These are phyloP conservation scores for Nadsonia starkeyi-henricii DNA, from an alignment of 1,139 yeast species.

Conservation along the genomic window DNA sequence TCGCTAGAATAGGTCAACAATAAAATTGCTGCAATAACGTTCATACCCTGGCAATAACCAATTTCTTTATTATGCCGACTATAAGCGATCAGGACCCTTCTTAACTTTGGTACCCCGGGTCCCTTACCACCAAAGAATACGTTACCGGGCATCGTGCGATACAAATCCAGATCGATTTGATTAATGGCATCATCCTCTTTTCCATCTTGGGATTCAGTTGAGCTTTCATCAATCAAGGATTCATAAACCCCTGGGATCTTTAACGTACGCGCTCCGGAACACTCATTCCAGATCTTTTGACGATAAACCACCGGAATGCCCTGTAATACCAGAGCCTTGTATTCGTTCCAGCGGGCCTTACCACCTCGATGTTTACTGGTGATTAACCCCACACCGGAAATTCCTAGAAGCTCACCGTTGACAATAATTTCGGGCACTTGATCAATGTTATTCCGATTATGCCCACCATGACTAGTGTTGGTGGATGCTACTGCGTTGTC, in stretches of 20 bases:
- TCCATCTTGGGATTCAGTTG: slow-evolving; percentile 8
- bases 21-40: slow-evolving; percentile 41
- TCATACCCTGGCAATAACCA: slow-evolving; percentile 56
- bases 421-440: slow-evolving; percentile 11
- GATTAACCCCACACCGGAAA: slow-evolving; percentile 23
- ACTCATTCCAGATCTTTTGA: slow-evolving; percentile 39
- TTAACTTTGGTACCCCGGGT: slow-evolving; percentile 36
- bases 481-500: slow-evolving; percentile 3
- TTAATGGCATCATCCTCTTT: slow-evolving; percentile 26
- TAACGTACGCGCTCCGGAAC: slow-evolving; percentile 37
- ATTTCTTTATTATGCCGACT: slow-evolving; percentile 35
- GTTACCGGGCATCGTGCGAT: slow-evolving; percentile 44
- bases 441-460: background rate
- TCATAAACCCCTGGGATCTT: slow-evolving; percentile 40
- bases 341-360: slow-evolving; percentile 21
- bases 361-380: slow-evolving; percentile 10
- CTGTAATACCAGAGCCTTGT: slow-evolving; percentile 28
- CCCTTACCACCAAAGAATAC: slow-evolving; percentile 43
- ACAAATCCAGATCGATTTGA: slow-evolving; percentile 42
- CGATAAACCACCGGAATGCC: slow-evolving; percentile 40
- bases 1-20: slow-evolving; percentile 35
- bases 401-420: slow-evolving; percentile 29
- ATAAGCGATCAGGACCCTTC: slow-evolving; percentile 39
- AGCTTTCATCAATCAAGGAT: slow-evolving; percentile 11
- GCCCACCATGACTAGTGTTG: background rate